Percentiles rank a stretch among this genome's conserved stretches.
These are phyloP conservation scores for Arctium lappa DNA, from an alignment of 129 eudicot species.

Conservation along the genomic window DNA sequence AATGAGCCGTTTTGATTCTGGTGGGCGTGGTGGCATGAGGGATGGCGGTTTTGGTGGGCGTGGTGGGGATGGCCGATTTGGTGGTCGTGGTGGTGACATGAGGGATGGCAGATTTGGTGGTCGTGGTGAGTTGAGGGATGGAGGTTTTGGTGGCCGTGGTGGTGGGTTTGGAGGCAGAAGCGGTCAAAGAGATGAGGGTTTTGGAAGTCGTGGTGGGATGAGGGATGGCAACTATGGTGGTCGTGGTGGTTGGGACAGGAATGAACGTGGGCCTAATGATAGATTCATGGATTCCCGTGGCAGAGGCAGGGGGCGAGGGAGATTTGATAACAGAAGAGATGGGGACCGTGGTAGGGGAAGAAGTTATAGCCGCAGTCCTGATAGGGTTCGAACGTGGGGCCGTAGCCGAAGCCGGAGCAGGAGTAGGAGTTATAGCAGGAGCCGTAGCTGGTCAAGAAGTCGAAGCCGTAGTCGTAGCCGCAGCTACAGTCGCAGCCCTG, in stretches of 20 bases:
- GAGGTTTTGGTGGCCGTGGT: slow-evolving; percentile 42
- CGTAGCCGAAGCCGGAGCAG: slow-evolving; percentile 53
- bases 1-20: slow-evolving; percentile 52
- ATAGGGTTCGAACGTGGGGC: slow-evolving; percentile 67
- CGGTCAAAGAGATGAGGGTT: slow-evolving; percentile 24
- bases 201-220: slow-evolving; percentile 66
- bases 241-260: slow-evolving; percentile 61
- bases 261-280: slow-evolving; percentile 48
- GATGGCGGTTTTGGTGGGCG: slow-evolving; percentile 48
- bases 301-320: slow-evolving; percentile 63
- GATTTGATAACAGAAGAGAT: slow-evolving; percentile 68
- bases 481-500: slow-evolving; percentile 40
- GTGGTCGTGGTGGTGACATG: slow-evolving; percentile 28
- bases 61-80: slow-evolving; percentile 36
- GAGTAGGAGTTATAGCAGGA: slow-evolving; percentile 45
- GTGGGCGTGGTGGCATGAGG: slow-evolving; percentile 58
- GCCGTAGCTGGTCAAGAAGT: slow-evolving; percentile 44
- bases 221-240: slow-evolving; percentile 74
- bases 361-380: slow-evolving; percentile 69
- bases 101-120: slow-evolving; percentile 73
- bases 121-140: slow-evolving; percentile 56
- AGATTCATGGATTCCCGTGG: slow-evolving; percentile 54
- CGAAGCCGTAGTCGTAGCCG: slow-evolving; percentile 39
- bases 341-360: slow-evolving; percentile 62
- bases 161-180: slow-evolving; percentile 27